Conservation (phyloP, 768 basidiomycete species). For the Kwoniella bestiolae region DNA sequence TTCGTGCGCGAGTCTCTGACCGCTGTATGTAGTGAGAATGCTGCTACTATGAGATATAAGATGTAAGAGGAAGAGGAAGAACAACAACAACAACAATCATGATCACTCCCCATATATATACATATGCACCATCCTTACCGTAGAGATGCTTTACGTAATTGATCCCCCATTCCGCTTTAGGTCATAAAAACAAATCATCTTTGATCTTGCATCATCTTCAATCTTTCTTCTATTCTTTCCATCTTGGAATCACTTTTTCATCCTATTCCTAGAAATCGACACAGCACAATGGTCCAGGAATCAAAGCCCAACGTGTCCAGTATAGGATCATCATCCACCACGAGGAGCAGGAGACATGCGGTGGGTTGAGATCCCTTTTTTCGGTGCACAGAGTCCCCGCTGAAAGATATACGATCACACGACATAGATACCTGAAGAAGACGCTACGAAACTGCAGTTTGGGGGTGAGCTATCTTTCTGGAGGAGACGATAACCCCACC, state of each 20-base stretch:
- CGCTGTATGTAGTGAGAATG: too few relatives aligned
- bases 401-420: not conserved
- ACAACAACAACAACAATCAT: not conserved
- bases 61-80: constrained; percentile 6
- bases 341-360: constrained; percentile 17
- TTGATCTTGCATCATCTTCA: constrained; percentile 1
- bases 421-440: constrained; percentile 44
- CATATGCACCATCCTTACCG: too few relatives aligned
- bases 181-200: not conserved
- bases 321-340: constrained; percentile 13
- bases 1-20: too few relatives aligned
- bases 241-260: not conserved
- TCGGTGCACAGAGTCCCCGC: not conserved
- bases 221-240: not conserved
- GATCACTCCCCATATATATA: too few relatives aligned
- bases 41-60: too few relatives aligned
- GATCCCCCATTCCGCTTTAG: not conserved
- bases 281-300: constrained; percentile 33
- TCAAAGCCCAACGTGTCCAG: constrained; percentile 15
- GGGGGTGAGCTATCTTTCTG: constrained; percentile 45
- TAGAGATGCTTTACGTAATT: constrained; percentile 15
- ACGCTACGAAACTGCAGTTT: constrained; percentile 54
- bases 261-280: not conserved
- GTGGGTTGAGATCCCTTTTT: constrained; percentile 9
- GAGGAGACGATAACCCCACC: too few relatives aligned